phyloP scores from a whole-genome alignment of 2,329 filamentous ascomycete genomes.

The Aspergillus melleus region DNA sequence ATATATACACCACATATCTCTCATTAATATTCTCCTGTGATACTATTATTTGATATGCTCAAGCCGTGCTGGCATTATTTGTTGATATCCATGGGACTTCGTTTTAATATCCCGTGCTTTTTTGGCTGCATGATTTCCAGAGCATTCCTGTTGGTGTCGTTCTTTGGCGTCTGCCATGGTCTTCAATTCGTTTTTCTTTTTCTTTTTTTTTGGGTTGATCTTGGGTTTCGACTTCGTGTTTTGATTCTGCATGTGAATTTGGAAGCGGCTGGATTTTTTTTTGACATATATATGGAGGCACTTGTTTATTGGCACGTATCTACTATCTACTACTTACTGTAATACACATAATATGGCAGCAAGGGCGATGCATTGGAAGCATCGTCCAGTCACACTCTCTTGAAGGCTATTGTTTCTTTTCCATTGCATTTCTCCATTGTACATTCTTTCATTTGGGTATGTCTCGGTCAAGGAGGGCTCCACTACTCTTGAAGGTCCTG shows the following conservation, averaged over 20 bases:
- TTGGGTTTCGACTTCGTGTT: constrained; percentile 15
- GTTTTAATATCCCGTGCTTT: constrained; percentile 9
- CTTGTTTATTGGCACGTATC: constrained; percentile 21
- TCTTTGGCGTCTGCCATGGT: constrained; percentile 14
- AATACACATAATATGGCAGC: constrained; percentile 16
- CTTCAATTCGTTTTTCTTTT: constrained; percentile 4
- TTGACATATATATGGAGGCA: constrained; percentile 26
- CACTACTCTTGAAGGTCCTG: no score
- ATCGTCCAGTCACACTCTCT: neutral
- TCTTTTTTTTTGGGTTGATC: neutral
- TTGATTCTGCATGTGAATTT: constrained; percentile 29
- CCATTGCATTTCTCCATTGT: neutral
- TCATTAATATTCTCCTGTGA: constrained; percentile 1
- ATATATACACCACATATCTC: neutral
- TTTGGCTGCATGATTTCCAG: constrained; percentile 13
- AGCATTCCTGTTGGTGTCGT: constrained; percentile 19
- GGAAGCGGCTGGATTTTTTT: constrained; percentile 24
- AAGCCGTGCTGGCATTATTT: constrained; percentile 7
- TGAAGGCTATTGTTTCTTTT: neutral
- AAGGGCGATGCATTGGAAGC: constrained; percentile 5
- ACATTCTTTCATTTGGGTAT: neutral
- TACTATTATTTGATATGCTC: constrained; percentile 6
- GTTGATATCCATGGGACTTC: constrained; percentile 7
- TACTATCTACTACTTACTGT: constrained; percentile 16
- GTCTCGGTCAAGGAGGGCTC: neutral